Evolutionary conservation across 1,284 basidiomycete genomes (phyloP).

Genomic region (Microbotryum intermedium): DNA sequence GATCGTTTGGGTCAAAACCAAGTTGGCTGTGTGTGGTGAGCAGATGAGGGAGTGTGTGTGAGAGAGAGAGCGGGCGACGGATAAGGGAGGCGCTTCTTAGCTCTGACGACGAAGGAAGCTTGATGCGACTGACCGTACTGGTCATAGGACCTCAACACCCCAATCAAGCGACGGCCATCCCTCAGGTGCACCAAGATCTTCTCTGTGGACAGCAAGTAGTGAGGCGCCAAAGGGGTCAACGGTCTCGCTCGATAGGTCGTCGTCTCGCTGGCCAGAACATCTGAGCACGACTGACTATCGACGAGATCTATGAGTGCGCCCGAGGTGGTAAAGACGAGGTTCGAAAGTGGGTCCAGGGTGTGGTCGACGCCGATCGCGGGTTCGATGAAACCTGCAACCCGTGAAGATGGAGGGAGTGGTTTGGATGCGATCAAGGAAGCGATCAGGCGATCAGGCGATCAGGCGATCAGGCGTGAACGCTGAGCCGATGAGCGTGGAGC

Average conservation of each 20-base stretch:
- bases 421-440: no score
- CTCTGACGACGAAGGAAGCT: background rate
- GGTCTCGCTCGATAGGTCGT: no score
- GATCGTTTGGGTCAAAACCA: constrained; percentile 42
- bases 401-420: no score
- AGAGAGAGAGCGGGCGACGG: background rate
- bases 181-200: constrained; percentile 96
- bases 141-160: constrained; percentile 93
- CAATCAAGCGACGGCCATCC: constrained; percentile 92
- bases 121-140: constrained; percentile 72
- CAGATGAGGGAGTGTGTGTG: background rate
- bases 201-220: no score
- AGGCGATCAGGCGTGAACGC: no score
- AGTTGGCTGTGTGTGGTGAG: constrained; percentile 34
- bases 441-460: no score
- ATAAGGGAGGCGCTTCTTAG: background rate
- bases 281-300: constrained; percentile 93
- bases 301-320: constrained; percentile 94
- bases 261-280: no score
- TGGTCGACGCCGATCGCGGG: no score
- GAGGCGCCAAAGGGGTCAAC: background rate
- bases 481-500: no score
- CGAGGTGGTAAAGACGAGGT: constrained; percentile 75
- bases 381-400: no score
- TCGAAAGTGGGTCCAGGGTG: constrained; percentile 30